These are phyloP conservation scores for Cicer chorassanicum DNA, from an alignment of 306 rosid species.

Conservation along the genomic window DNA sequence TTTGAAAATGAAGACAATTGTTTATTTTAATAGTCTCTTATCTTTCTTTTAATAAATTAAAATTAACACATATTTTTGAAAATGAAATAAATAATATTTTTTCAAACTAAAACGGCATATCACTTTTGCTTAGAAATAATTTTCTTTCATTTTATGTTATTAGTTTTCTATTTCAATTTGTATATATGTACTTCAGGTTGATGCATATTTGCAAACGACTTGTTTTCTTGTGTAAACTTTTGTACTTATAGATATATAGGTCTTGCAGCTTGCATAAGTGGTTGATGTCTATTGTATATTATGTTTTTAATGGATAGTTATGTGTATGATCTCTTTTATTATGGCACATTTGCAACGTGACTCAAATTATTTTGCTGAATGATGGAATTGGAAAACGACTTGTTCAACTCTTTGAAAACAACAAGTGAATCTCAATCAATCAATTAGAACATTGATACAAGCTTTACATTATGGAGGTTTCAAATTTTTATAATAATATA, in stretches of 20 bases:
- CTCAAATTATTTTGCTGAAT: not conserved
- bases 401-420: not conserved
- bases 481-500: too few relatives aligned
- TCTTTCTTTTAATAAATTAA: too few relatives aligned
- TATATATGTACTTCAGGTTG: not conserved
- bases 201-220: conserved; percentile 3
- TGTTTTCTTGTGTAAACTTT: not conserved
- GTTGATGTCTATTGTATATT: not conserved
- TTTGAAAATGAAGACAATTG: too few relatives aligned
- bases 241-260: not conserved
- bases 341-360: not conserved
- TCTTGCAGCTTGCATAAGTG: not conserved
- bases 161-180: not conserved
- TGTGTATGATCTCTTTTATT: not conserved
- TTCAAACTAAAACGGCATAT: not conserved
- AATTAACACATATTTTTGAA: too few relatives aligned
- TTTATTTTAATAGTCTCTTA: too few relatives aligned
- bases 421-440: not conserved
- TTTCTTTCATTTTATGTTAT: not conserved
- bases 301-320: not conserved
- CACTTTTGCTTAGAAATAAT: not conserved
- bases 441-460: too few relatives aligned
- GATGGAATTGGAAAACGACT: not conserved
- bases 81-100: too few relatives aligned
- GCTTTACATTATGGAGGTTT: too few relatives aligned